Percentiles rank a stretch among this genome's conserved stretches.
Conservation (phyloP, 768 basidiomycete genomes). For the Sistotremastrum niveocremeum region DNA sequence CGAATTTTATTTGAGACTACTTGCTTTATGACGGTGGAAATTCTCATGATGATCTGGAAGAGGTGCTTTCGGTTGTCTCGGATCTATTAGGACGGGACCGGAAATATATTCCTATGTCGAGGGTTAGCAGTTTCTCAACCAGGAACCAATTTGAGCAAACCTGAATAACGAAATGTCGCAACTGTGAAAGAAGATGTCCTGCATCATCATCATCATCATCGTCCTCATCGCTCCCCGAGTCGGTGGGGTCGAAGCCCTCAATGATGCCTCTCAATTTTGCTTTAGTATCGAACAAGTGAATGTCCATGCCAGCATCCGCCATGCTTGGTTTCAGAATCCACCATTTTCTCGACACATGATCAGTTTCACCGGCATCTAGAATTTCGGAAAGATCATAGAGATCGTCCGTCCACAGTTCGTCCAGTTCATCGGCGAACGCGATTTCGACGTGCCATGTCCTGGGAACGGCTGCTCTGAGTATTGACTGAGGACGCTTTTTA, state of each 20-base stretch:
- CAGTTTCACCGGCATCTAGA: slow-evolving; percentile 23
- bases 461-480: slow-evolving; percentile 45
- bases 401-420: slow-evolving; percentile 88
- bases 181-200: slow-evolving; percentile 66
- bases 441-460: slow-evolving; percentile 76
- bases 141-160: slow-evolving; percentile 24
- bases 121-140: background rate
- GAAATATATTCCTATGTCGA: slow-evolving; percentile 66
- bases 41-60: slow-evolving; percentile 14
- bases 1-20: slow-evolving; percentile 4
- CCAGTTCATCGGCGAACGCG: slow-evolving; percentile 84
- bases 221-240: slow-evolving; percentile 19
- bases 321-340: slow-evolving; percentile 97
- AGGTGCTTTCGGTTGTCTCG: slow-evolving; percentile 25
- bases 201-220: slow-evolving; percentile 27
- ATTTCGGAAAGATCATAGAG: slow-evolving; percentile 70
- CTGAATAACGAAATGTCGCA: slow-evolving; percentile 95
- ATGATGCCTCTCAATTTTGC: slow-evolving; percentile 62
- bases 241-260: slow-evolving; percentile 43
- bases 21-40: slow-evolving; percentile 47
- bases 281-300: slow-evolving; percentile 76
- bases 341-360: slow-evolving; percentile 33
- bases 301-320: slow-evolving; percentile 93
- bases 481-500: slow-evolving; percentile 51
- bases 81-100: slow-evolving; percentile 67